A percentile compares a stretch with the other conserved stretches of the same genome.
phyloP scores from a whole-genome alignment of 371 early-diverging fungal genomes.

The Rhizopus stolonifer region DNA sequence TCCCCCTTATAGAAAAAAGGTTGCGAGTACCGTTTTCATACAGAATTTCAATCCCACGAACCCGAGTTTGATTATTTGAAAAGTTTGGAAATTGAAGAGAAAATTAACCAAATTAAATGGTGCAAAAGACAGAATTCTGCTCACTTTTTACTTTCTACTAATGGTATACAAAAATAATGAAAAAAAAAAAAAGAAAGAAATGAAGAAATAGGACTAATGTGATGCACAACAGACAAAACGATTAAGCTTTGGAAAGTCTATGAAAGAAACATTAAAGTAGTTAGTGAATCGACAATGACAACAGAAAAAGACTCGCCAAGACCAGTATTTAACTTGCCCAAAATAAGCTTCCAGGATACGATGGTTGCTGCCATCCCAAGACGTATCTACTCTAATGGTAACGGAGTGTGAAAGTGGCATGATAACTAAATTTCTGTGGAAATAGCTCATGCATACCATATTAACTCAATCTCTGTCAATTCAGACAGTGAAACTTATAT shows the following conservation, averaged over 20 bases:
- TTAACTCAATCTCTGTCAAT: slow-evolving; percentile 98
- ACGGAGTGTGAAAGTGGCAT: background rate
- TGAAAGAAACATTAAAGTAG: slow-evolving; percentile 93
- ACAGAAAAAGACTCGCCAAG: slow-evolving; percentile 17
- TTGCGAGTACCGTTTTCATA: slow-evolving; percentile 30
- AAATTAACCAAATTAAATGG: slow-evolving; percentile 98
- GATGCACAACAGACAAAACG: slow-evolving; percentile 79
- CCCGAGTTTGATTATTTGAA: slow-evolving; percentile 99
- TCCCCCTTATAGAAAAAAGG: slow-evolving; percentile 77
- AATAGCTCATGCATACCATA: slow-evolving; percentile 94
- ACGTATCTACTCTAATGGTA: slow-evolving; percentile 85
- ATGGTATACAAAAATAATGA: slow-evolving; percentile 59
- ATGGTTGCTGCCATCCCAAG: slow-evolving; percentile 94
- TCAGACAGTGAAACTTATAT: slow-evolving; percentile 96
- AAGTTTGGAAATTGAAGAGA: slow-evolving; percentile 98
- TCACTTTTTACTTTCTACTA: slow-evolving; percentile 94
- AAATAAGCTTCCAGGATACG: slow-evolving; percentile 85
- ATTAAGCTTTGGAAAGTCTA: slow-evolving; percentile 98
- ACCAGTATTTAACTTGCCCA: slow-evolving; percentile 72
- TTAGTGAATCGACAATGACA: slow-evolving; percentile 79
- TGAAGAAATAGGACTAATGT: background rate
- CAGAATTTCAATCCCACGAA: slow-evolving; percentile 98
- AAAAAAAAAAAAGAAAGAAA: background rate
- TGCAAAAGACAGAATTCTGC: slow-evolving; percentile 91
- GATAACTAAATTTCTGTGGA: background rate